Evolutionary conservation across 345 rosid species (phyloP), one percentile per base, ranked within the genome.

Genomic region (Citrus maxima): DNA sequence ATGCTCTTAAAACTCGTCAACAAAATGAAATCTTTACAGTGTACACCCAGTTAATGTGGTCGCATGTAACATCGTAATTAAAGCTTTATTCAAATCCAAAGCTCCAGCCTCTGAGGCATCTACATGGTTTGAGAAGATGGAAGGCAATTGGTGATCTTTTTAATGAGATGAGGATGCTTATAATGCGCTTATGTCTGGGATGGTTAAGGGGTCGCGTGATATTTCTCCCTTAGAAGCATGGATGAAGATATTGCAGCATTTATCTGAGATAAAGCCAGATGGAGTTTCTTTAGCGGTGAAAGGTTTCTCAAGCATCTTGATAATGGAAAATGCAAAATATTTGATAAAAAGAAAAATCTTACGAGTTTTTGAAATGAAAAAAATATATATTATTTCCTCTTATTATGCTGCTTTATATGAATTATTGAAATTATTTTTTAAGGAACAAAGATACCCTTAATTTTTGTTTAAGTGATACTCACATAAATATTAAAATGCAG

Each of bases 171-270:
- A 92, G 92, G 87, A 80, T 78, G 87, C 98, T 76, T 91, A 88
- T 85, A 90, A 96, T 66, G 98, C 97, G 3, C 92, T 96, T 5
- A 93, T 94, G 99, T 91, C 97, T 7, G 99, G 95, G 61, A 88
- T 91, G 97, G 95, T 94, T 46, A 28, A 90, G 94, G 87, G 94
- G 85, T 56, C 94, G 97, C 75, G 85, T 89, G 97, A 60, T 80
- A 90, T 73, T 88, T 93, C 32, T 77, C 90, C 84, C 89, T 90
- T 64, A 88, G 88, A 68, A 87, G 88, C 58, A 96, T 94, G 99
- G 92, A 88, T 88, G 91, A 91, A 80, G 89, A 92, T 92, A 46
- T 46, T 46, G 51, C 51, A 3, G 97, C 88, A 92, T 80, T 40
- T 63, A 54, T 84, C 87, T 9, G 80, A 82, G 68, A 77, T 88